Conservation (phyloP, 495 filamentous ascomycete genomes). For the Xylaria palmicola region DNA sequence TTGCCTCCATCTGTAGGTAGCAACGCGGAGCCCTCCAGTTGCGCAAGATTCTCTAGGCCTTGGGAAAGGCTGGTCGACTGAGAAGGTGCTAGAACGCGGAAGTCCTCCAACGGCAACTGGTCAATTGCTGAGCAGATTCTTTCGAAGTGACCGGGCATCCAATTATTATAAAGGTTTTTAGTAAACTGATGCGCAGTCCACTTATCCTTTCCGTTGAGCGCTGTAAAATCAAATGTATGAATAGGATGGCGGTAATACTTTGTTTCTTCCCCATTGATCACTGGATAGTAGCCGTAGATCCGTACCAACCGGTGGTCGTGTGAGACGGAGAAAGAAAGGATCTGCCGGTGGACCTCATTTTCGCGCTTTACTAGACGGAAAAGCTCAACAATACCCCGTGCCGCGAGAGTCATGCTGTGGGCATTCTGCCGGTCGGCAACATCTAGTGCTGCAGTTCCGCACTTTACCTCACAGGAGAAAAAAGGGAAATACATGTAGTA, state of each 20-base stretch:
- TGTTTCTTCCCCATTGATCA: conserved; percentile 31
- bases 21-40: conserved; percentile 1
- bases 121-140: conserved; percentile 44
- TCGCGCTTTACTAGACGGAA: conserved; percentile 31
- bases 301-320: conserved; percentile 40
- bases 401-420: conserved; percentile 39
- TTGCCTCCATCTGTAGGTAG: not conserved
- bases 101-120: conserved; percentile 28
- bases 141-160: conserved; percentile 41
- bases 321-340: conserved; percentile 50
- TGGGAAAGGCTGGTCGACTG: conserved; percentile 15
- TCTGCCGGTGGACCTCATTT: conserved; percentile 39
- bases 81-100: conserved; percentile 17
- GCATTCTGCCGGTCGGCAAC: not conserved
- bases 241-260: conserved; percentile 36
- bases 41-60: not conserved
- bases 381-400: conserved; percentile 38
- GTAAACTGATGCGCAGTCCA: conserved; percentile 38
- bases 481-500: conserved; percentile 45
- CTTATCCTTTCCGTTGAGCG: conserved; percentile 35
- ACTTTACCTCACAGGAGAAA: conserved; percentile 35
- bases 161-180: conserved; percentile 43
- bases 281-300: conserved; percentile 40
- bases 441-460: not conserved
- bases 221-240: conserved; percentile 16